A percentile compares a stretch with the other conserved stretches of the same genome.
These are phyloP conservation scores for Phytophthora hibernalis DNA, from an alignment of 352 stramenopile genomes.

Conservation along the genomic window DNA sequence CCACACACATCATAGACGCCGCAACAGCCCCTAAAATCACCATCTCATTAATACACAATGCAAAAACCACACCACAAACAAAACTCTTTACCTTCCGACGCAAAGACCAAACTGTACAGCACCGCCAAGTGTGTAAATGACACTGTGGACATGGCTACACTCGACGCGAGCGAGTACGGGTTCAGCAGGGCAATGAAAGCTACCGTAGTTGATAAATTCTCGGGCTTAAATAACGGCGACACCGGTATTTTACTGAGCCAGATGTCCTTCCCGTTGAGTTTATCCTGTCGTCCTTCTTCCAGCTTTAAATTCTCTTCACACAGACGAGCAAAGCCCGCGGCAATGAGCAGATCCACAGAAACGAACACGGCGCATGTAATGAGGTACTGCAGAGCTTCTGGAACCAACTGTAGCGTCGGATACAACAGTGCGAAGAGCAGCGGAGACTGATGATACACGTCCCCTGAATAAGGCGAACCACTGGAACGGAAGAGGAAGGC, in stretches of 20 bases:
- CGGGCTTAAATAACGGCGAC: constrained; percentile 65
- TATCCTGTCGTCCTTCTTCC: constrained; percentile 57
- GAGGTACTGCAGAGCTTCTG: constrained; percentile 37
- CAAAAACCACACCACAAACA: constrained; percentile 3
- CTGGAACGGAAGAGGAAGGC: constrained; percentile 56
- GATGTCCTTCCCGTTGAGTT: constrained; percentile 55
- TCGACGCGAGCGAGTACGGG: constrained; percentile 75
- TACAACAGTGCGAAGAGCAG: constrained; percentile 80
- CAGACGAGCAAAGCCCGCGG: constrained; percentile 62
- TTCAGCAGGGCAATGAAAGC: constrained; percentile 80
- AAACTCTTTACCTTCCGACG: constrained; percentile 52
- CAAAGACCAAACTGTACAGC: constrained; percentile 78
- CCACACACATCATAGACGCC: constrained; percentile 59
- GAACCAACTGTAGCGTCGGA: constrained; percentile 42
- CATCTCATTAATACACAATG: constrained; percentile 5
- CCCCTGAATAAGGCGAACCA: constrained; percentile 73
- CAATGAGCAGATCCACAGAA: constrained; percentile 61
- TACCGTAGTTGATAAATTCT: constrained; percentile 53
- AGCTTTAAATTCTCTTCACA: constrained; percentile 50
- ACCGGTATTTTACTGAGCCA: constrained; percentile 78
- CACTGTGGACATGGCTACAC: constrained; percentile 73
- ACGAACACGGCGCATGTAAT: constrained; percentile 53
- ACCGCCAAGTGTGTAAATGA: constrained; percentile 71
- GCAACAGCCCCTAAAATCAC: constrained; percentile 47
- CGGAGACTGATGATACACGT: constrained; percentile 86